phyloP scores from a whole-genome alignment of 2,329 filamentous ascomycete genomes.

The Chalaropsis thielavioides region DNA sequence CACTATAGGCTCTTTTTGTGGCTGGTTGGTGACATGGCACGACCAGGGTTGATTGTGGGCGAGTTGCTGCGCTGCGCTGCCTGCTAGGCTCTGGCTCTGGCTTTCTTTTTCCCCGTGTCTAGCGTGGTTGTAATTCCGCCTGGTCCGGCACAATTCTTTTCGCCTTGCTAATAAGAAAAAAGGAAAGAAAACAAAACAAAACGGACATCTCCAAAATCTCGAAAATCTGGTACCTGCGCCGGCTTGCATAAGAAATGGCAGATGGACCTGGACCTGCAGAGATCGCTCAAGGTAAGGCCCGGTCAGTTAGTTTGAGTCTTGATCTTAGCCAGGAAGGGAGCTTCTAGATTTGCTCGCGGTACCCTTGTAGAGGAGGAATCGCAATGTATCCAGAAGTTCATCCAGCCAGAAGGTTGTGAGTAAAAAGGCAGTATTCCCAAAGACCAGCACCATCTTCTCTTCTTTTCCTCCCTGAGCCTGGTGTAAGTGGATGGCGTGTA shows the following conservation, averaged over 20 bases:
- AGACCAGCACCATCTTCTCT: neutral
- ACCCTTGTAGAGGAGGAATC: neutral
- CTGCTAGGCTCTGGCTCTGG: neutral
- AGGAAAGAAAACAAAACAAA: neutral
- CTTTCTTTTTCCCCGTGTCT: neutral
- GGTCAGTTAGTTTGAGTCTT: neutral
- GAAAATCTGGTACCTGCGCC: neutral
- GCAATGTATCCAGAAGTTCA: neutral
- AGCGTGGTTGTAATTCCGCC: neutral
- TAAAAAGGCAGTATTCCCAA: neutral
- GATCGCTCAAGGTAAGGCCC: neutral
- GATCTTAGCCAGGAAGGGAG: neutral
- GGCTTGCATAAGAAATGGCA: neutral
- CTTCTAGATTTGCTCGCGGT: neutral
- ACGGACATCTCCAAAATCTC: neutral
- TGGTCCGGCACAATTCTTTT: neutral
- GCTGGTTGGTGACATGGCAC: neutral
- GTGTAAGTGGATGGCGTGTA: neutral
- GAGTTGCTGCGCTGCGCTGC: too few species aligned
- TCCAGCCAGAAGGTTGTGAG: neutral
- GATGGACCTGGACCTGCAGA: constrained; percentile 1
- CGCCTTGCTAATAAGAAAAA: neutral
- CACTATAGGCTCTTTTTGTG: neutral
- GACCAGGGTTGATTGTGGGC: neutral
- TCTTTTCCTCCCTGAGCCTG: neutral